Percentiles rank a stretch among this genome's conserved stretches.
phyloP scores from a whole-genome alignment of 2,329 filamentous ascomycete species.

The Zymoseptoria tritici region DNA sequence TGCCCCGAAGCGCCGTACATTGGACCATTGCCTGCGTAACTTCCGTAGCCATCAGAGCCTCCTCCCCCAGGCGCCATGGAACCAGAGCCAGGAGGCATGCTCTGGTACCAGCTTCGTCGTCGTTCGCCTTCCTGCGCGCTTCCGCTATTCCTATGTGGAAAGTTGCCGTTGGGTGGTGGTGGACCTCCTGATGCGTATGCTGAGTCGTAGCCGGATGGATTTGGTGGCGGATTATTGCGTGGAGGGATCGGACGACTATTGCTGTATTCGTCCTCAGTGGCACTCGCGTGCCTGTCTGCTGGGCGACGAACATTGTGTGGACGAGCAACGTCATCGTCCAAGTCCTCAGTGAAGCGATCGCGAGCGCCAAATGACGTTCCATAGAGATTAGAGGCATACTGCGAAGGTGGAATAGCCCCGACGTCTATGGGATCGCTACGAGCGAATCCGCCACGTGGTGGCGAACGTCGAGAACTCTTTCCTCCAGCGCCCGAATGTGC shows the following conservation, averaged over 20 bases:
- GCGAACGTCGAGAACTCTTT: conserved; percentile 17
- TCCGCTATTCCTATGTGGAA: conserved; percentile 1
- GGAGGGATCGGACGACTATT: conserved; percentile 12
- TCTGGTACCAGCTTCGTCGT: conserved; percentile 18
- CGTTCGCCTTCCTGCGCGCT: conserved; percentile 11
- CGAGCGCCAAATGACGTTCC: conserved; percentile 7
- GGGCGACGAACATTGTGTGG: conserved; percentile 8
- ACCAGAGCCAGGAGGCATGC: conserved; percentile 3
- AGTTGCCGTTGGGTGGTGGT: conserved; percentile 6
- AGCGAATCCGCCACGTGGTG: conserved; percentile 14
- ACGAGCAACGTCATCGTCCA: conserved; percentile 8
- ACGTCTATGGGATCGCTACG: conserved; percentile 22
- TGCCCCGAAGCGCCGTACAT: conserved; percentile 11
- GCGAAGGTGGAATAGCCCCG: conserved; percentile 16
- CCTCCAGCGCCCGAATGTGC: conserved; percentile 11
- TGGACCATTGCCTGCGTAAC: conserved; percentile 10
- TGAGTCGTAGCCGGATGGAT: conserved; percentile 11
- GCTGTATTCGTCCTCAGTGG: conserved; percentile 14
- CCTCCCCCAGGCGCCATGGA: conserved; percentile 8
- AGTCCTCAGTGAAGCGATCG: conserved; percentile 14
- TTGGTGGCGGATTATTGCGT: conserved; percentile 8
- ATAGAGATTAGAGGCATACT: conserved; percentile 24
- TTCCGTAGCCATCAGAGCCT: conserved; percentile 21
- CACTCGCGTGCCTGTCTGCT: conserved; percentile 5
- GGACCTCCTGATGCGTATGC: conserved; percentile 4